Percentiles rank a stretch among this genome's conserved stretches.
phyloP scores from a whole-genome alignment of 1,139 yeast species.

The Kodamaea alishanica region DNA sequence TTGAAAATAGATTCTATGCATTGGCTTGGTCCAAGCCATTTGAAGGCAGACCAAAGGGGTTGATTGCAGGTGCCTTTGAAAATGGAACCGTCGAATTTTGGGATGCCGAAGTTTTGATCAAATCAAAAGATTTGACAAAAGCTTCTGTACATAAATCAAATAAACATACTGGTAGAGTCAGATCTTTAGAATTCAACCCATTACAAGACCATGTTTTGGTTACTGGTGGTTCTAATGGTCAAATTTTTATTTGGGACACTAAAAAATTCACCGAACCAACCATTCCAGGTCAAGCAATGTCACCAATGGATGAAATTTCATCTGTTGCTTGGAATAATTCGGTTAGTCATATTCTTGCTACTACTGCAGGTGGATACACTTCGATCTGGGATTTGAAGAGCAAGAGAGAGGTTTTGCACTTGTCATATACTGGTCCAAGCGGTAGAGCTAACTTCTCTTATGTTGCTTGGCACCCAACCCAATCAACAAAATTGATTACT shows the following conservation, averaged over 20 bases:
- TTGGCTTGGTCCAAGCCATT: slow-evolving; percentile 79
- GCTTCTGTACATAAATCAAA: slow-evolving; percentile 48
- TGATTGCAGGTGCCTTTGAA: slow-evolving; percentile 88
- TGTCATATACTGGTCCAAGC: slow-evolving; percentile 56
- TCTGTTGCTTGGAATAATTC: slow-evolving; percentile 88
- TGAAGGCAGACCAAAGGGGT: slow-evolving; percentile 50
- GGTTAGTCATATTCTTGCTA: slow-evolving; percentile 83
- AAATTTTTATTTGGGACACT: slow-evolving; percentile 87
- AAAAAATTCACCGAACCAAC: slow-evolving; percentile 58
- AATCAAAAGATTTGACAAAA: slow-evolving; percentile 34
- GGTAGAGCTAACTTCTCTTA: slow-evolving; percentile 63
- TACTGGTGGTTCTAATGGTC: slow-evolving; percentile 85
- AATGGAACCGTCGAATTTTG: slow-evolving; percentile 77
- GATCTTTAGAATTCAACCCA: slow-evolving; percentile 74
- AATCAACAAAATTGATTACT: slow-evolving; percentile 80
- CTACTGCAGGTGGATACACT: slow-evolving; percentile 78
- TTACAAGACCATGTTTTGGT: slow-evolving; percentile 70
- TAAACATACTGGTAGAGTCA: slow-evolving; percentile 70
- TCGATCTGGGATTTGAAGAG: slow-evolving; percentile 93
- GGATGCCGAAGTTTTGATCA: slow-evolving; percentile 50
- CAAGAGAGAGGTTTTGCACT: slow-evolving; percentile 82
- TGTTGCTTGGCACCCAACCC: slow-evolving; percentile 83
- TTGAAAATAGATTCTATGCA: slow-evolving; percentile 67
- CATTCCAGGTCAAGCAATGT: slow-evolving; percentile 73
- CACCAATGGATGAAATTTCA: slow-evolving; percentile 79